Conservation (phyloP, 2,329 filamentous ascomycete genomes). For the Rutstroemia sp. region DNA sequence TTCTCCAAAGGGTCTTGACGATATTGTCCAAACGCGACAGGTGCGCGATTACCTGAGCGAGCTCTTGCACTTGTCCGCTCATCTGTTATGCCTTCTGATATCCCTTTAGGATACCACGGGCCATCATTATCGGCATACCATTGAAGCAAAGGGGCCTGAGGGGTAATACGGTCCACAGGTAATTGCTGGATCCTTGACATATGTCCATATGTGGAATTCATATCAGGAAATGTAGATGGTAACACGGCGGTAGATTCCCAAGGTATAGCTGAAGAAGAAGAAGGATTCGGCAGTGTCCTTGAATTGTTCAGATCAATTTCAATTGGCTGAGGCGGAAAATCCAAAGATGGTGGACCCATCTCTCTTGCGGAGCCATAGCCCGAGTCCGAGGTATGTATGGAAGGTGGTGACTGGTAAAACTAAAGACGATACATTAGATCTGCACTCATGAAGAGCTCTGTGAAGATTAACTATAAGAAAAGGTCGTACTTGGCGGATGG, state of each 20-base stretch:
- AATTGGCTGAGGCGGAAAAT: slow-evolving; percentile 24
- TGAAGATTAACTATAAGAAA: slow-evolving; percentile 3
- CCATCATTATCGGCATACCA: slow-evolving; percentile 36
- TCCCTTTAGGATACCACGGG: slow-evolving; percentile 37
- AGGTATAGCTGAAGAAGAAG: slow-evolving; percentile 13
- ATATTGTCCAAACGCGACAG: slow-evolving; percentile 23
- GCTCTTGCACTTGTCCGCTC: slow-evolving; percentile 16
- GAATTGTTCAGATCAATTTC: slow-evolving; percentile 26
- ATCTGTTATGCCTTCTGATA: slow-evolving; percentile 22
- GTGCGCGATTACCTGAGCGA: slow-evolving; percentile 20
- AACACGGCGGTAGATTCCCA: slow-evolving; percentile 17
- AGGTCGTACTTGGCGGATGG: slow-evolving; percentile 21
- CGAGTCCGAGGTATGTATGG: slow-evolving; percentile 17
- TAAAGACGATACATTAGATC: slow-evolving; percentile 22
- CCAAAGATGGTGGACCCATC: slow-evolving; percentile 23
- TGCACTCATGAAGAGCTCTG: not conserved
- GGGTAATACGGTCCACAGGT: slow-evolving; percentile 16
- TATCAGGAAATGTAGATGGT: slow-evolving; percentile 18
- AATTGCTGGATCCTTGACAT: slow-evolving; percentile 17
- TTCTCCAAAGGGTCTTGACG: slow-evolving; percentile 26
- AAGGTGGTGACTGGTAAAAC: slow-evolving; percentile 20
- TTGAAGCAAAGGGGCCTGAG: slow-evolving; percentile 24
- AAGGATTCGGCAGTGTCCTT: slow-evolving; percentile 24
- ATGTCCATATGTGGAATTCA: slow-evolving; percentile 15
- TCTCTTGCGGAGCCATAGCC: slow-evolving; percentile 21